Evolutionary conservation across 495 filamentous ascomycete genomes (phyloP).

Genomic region (Penicillium angulare): DNA sequence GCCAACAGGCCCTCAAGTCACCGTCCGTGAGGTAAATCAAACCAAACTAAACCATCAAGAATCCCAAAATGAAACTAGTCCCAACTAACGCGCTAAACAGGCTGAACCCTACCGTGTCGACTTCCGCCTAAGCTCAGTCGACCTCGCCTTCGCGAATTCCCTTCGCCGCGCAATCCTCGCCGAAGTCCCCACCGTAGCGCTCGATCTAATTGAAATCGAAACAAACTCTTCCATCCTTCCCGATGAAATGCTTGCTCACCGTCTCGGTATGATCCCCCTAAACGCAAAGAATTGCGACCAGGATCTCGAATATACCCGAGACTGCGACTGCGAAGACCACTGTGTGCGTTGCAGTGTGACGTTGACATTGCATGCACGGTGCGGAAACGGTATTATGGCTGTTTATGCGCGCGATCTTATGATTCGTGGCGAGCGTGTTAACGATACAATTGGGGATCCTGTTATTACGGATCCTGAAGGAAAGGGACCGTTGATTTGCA

Average conservation of each 20-base stretch:
- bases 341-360: slow-evolving; percentile 88
- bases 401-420: slow-evolving; percentile 87
- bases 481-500: slow-evolving; percentile 79
- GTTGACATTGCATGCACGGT: slow-evolving; percentile 77
- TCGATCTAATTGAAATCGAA: slow-evolving; percentile 91
- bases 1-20: slow-evolving; percentile 64
- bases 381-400: slow-evolving; percentile 78
- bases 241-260: slow-evolving; percentile 93
- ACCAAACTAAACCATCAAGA: background rate
- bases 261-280: slow-evolving; percentile 87
- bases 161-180: slow-evolving; percentile 89
- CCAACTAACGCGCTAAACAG: slow-evolving; percentile 35
- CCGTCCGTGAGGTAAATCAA: slow-evolving; percentile 62
- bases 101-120: slow-evolving; percentile 69
- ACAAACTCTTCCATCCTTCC: slow-evolving; percentile 90
- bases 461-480: slow-evolving; percentile 80
- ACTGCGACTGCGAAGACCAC: slow-evolving; percentile 93
- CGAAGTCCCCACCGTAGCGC: slow-evolving; percentile 92
- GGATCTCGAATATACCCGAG: slow-evolving; percentile 82
- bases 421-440: slow-evolving; percentile 57
- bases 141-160: slow-evolving; percentile 90
- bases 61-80: background rate
- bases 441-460: slow-evolving; percentile 78
- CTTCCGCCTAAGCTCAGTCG: slow-evolving; percentile 76
- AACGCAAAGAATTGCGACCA: slow-evolving; percentile 78